phyloP scores from a whole-genome alignment of 2,329 filamentous ascomycete species.

The Penicillium hesseltinei region DNA sequence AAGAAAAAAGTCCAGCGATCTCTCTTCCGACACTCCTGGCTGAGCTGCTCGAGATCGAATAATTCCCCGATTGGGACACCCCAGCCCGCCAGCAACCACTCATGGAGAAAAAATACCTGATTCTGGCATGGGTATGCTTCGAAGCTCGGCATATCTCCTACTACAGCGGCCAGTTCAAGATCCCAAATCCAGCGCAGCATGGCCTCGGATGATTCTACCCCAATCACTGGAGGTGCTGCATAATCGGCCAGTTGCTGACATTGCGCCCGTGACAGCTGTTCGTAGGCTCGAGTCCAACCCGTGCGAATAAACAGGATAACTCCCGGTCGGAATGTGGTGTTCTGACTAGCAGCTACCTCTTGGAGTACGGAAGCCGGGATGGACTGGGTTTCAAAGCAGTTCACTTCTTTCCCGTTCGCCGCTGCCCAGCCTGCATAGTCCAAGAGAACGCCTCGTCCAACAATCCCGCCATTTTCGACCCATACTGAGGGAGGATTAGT shows the following conservation, averaged over 20 bases:
- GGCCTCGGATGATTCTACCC: conserved; percentile 50
- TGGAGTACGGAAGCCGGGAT: conserved; percentile 49
- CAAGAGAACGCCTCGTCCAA: conserved; percentile 50
- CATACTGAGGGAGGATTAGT: conserved; percentile 27
- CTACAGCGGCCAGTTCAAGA: conserved; percentile 55
- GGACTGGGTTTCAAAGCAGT: conserved; percentile 41
- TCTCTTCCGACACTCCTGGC: conserved; percentile 37
- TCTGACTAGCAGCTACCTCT: conserved; percentile 46
- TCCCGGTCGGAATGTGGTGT: conserved; percentile 46
- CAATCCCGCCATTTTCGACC: conserved; percentile 42
- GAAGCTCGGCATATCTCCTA: conserved; percentile 55
- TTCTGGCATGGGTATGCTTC: conserved; percentile 48
- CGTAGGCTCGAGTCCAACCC: conserved; percentile 51
- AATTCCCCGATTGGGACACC: conserved; percentile 49
- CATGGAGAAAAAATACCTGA: conserved; percentile 25
- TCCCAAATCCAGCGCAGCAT: conserved; percentile 60
- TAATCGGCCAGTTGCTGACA: conserved; percentile 37
- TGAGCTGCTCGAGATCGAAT: conserved; percentile 46
- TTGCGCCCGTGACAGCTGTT: conserved; percentile 38
- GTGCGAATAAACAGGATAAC: conserved; percentile 59
- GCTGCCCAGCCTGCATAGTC: conserved; percentile 45
- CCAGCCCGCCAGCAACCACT: conserved; percentile 47
- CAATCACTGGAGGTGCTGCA: conserved; percentile 37
- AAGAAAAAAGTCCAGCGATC: conserved; percentile 50
- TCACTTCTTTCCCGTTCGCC: conserved; percentile 35